Percentiles rank a stretch among this genome's conserved stretches.
Evolutionary conservation across 1,284 basidiomycete species (phyloP).

Genomic region (Lignosus rhinocerotis): DNA sequence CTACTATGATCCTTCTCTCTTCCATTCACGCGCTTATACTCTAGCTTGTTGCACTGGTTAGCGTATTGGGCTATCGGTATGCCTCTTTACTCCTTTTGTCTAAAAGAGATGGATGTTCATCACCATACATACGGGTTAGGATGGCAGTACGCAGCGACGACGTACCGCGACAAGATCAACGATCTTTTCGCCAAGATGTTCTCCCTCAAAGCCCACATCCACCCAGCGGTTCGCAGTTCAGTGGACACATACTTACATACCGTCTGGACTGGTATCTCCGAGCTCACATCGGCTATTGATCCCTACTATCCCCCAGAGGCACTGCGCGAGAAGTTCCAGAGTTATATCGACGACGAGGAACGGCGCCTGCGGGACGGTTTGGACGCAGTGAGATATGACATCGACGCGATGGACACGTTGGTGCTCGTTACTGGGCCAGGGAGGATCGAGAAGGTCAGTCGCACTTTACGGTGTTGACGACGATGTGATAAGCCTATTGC

Average conservation of each 20-base stretch:
- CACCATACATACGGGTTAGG: background rate
- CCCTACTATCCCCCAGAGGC: background rate
- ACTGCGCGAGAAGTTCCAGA: slow-evolving; percentile 20
- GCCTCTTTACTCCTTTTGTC: background rate
- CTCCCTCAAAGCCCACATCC: slow-evolving; percentile 13
- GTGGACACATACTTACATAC: slow-evolving; percentile 26
- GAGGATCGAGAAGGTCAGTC: slow-evolving; percentile 29
- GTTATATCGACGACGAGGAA: slow-evolving; percentile 29
- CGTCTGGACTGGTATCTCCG: slow-evolving; percentile 13
- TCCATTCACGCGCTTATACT: background rate
- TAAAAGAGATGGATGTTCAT: background rate
- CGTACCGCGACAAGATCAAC: slow-evolving; percentile 25
- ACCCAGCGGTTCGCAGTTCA: background rate
- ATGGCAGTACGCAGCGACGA: slow-evolving; percentile 1
- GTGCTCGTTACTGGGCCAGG: slow-evolving; percentile 26
- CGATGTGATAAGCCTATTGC: background rate
- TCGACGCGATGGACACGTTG: slow-evolving; percentile 30
- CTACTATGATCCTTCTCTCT: background rate
- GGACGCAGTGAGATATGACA: slow-evolving; percentile 24
- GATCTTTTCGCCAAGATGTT: slow-evolving; percentile 29
- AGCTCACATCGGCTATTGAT: slow-evolving; percentile 6
- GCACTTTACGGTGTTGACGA: background rate
- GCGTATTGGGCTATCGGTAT: slow-evolving; percentile 48
- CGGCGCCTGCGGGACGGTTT: slow-evolving; percentile 24
- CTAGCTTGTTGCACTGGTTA: slow-evolving; percentile 33